These are phyloP conservation scores for Pneumocystis wakefieldiae DNA, from an alignment of 1,139 yeast species.

Conservation along the genomic window DNA sequence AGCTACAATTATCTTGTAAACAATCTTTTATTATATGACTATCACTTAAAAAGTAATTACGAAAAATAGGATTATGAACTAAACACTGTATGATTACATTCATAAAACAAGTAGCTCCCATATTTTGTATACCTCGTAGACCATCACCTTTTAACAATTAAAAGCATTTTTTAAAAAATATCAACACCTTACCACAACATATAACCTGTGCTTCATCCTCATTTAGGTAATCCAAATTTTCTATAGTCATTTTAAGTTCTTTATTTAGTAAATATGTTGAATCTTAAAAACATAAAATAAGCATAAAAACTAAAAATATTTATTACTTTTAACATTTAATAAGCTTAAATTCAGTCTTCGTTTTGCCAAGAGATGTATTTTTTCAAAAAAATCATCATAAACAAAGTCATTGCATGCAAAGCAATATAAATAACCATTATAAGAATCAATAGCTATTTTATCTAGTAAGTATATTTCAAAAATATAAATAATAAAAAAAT, in stretches of 20 bases:
- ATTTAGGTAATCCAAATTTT: neutral
- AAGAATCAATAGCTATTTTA: constrained; percentile 34
- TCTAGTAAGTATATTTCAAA: constrained; percentile 13
- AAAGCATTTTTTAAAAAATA: constrained; percentile 35
- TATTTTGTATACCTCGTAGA: constrained; percentile 70
- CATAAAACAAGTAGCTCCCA: constrained; percentile 96
- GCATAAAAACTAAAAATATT: neutral
- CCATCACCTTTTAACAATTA: constrained; percentile 43
- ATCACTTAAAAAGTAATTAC: constrained; percentile 61
- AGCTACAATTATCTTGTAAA: constrained; percentile 41
- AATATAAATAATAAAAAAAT: constrained; percentile 22
- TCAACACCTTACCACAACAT: constrained; percentile 9
- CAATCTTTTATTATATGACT: constrained; percentile 33
- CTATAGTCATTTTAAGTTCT: neutral
- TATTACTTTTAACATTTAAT: neutral
- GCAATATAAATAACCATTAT: constrained; percentile 51
- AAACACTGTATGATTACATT: constrained; percentile 75
- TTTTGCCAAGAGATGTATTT: constrained; percentile 25
- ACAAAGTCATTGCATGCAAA: constrained; percentile 63
- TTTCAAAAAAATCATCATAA: constrained; percentile 43
- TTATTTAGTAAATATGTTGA: neutral
- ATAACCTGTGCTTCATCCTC: constrained; percentile 7
- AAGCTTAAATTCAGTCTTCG: constrained; percentile 18
- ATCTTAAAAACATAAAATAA: neutral
- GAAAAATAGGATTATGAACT: constrained; percentile 73